Evolutionary conservation across 164 flowering plant genomes (phyloP).

Genomic region (Chloranthus sessilifolius): DNA sequence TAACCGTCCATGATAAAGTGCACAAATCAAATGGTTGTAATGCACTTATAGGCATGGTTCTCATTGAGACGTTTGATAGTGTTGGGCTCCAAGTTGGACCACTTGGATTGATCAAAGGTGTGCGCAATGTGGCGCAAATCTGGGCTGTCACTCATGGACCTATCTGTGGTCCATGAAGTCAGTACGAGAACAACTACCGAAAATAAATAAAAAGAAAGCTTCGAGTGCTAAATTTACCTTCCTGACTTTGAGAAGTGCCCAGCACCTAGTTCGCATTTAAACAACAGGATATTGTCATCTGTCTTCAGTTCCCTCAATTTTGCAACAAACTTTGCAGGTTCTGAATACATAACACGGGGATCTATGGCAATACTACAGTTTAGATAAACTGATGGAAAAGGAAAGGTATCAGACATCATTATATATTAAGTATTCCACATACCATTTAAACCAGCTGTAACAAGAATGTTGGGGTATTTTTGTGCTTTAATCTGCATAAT

Average conservation of each 20-base stretch:
- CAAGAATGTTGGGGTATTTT: slow-evolving; percentile 76
- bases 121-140: too few species aligned
- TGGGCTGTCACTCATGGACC: background rate
- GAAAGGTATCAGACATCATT: background rate
- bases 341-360: slow-evolving; percentile 89
- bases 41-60: background rate
- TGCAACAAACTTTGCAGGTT: slow-evolving; percentile 93
- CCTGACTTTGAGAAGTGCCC: slow-evolving; percentile 23
- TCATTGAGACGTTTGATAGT: background rate
- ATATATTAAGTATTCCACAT: slow-evolving; percentile 13
- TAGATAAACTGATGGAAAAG: slow-evolving; percentile 4
- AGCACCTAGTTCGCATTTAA: slow-evolving; percentile 28
- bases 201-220: background rate
- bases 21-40: too few species aligned
- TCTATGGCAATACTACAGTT: slow-evolving; percentile 37
- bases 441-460: slow-evolving; percentile 91
- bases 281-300: slow-evolving; percentile 55
- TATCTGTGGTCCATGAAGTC: background rate
- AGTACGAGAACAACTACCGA: background rate
- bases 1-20: background rate
- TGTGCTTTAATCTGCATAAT: slow-evolving; percentile 61
- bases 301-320: slow-evolving; percentile 82
- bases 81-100: too few species aligned
- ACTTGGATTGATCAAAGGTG: too few species aligned
- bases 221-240: slow-evolving; percentile 8